Percentiles rank a stretch among this genome's conserved stretches.
Evolutionary conservation across 495 filamentous ascomycete species (phyloP).

Genomic region (Xylaria longipes): DNA sequence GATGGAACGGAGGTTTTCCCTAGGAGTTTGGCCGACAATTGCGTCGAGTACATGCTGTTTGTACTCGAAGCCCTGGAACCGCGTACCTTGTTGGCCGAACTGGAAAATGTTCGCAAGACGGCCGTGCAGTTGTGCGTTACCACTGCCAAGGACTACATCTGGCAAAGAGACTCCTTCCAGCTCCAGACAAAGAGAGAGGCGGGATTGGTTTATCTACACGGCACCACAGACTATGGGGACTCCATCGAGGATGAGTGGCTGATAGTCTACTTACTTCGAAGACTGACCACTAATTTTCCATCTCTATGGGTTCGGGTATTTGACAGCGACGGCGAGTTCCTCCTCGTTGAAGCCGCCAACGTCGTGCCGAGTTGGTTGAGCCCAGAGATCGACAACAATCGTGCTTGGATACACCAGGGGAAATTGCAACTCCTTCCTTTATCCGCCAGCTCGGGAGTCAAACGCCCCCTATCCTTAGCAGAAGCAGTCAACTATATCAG

Average conservation of each 20-base stretch:
- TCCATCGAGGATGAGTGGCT: conserved; percentile 98
- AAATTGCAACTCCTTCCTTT: conserved; percentile 76
- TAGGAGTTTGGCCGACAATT: conserved; percentile 82
- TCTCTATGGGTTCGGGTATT: conserved; percentile 81
- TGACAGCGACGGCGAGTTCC: conserved; percentile 93
- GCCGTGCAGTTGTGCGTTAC: conserved; percentile 66
- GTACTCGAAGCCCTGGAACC: conserved; percentile 66
- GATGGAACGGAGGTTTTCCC: conserved; percentile 69
- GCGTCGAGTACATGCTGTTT: conserved; percentile 84
- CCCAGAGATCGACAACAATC: conserved; percentile 85
- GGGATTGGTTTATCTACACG: conserved; percentile 64
- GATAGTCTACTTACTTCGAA: conserved; percentile 87
- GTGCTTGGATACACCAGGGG: conserved; percentile 82
- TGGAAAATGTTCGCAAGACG: conserved; percentile 74
- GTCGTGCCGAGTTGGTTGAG: conserved; percentile 88
- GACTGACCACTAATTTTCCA: conserved; percentile 73
- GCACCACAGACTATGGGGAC: conserved; percentile 85
- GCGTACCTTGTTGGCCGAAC: conserved; percentile 53
- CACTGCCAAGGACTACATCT: conserved; percentile 84
- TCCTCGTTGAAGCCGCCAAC: conserved; percentile 92
- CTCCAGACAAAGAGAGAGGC: conserved; percentile 64
- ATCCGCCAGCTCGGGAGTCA: conserved; percentile 33
- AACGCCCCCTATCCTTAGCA: conserved; percentile 59
- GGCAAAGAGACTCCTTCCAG: conserved; percentile 84
- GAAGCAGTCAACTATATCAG: conserved; percentile 67